Evolutionary conservation across 805 yeast species (phyloP).

Genomic region (Candida tallmaniae): DNA sequence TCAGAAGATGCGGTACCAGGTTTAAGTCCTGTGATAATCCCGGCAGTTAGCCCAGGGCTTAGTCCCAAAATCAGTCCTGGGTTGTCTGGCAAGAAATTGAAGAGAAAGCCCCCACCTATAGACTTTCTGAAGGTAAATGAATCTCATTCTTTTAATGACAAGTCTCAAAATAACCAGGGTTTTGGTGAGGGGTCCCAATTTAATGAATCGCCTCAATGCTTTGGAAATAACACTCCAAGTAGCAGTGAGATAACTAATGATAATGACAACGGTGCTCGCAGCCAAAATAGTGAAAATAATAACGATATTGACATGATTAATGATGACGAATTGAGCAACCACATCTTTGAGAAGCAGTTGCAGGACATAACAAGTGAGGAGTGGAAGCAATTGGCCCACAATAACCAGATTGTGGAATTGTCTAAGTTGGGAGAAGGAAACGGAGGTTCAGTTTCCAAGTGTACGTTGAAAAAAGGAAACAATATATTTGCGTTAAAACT

Average conservation of each 20-base stretch:
- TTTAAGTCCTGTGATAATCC: constrained; percentile 2
- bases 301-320: background rate
- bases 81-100: constrained; percentile 9
- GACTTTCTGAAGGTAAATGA: constrained; percentile 25
- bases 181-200: too few relatives aligned
- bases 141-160: constrained; percentile 12
- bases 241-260: too few relatives aligned
- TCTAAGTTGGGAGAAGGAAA: constrained; percentile 88
- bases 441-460: constrained; percentile 86
- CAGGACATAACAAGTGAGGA: constrained; percentile 60
- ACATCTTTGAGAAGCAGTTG: constrained; percentile 5
- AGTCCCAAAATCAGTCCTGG: constrained; percentile 1
- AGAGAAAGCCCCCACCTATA: constrained; percentile 41
- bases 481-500: constrained; percentile 80
- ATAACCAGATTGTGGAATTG: constrained; percentile 60
- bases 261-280: too few relatives aligned
- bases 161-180: background rate
- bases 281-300: background rate
- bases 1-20: background rate
- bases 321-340: background rate
- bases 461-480: constrained; percentile 43
- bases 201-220: background rate
- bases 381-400: constrained; percentile 62
- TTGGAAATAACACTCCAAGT: background rate
- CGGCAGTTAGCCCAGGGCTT: background rate